Conservation (phyloP, 768 basidiomycete genomes). For the Naganishia friedmannii region DNA sequence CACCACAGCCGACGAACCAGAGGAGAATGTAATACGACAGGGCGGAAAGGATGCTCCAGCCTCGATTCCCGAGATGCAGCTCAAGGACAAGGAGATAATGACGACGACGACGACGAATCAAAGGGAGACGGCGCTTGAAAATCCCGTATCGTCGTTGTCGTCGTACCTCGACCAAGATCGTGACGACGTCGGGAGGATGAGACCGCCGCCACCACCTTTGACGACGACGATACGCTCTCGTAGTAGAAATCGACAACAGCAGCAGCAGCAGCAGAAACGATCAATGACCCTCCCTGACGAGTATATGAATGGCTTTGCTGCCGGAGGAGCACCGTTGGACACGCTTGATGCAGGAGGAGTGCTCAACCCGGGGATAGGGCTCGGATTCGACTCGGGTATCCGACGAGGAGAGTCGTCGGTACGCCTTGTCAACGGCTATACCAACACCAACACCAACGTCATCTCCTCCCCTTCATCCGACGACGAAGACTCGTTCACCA, state of each 20-base stretch:
- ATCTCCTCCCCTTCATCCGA: neutral
- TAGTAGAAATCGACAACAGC: no score
- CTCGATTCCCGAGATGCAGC: no score
- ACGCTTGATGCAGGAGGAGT: neutral
- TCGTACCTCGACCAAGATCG: no score
- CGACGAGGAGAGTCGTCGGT: no score
- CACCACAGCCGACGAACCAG: no score
- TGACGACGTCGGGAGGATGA: no score
- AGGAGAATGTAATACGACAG: no score
- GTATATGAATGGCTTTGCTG: neutral
- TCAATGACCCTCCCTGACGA: slow-evolving; percentile 20
- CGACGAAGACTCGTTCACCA: neutral
- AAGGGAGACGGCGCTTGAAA: neutral
- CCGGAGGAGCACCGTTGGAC: neutral
- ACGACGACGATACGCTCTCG: neutral
- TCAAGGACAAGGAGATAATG: neutral
- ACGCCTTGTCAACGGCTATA: neutral
- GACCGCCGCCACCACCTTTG: no score
- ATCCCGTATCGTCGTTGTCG: no score
- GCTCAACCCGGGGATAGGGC: neutral
- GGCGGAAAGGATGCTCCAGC: neutral
- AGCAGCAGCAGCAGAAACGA: neutral
- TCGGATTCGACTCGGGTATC: neutral
- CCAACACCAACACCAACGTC: neutral
- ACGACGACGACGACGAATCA: neutral